Evolutionary conservation across 2,329 filamentous ascomycete genomes (phyloP), one percentile per base, ranked within the genome.

Genomic region (Fusarium begoniae): DNA sequence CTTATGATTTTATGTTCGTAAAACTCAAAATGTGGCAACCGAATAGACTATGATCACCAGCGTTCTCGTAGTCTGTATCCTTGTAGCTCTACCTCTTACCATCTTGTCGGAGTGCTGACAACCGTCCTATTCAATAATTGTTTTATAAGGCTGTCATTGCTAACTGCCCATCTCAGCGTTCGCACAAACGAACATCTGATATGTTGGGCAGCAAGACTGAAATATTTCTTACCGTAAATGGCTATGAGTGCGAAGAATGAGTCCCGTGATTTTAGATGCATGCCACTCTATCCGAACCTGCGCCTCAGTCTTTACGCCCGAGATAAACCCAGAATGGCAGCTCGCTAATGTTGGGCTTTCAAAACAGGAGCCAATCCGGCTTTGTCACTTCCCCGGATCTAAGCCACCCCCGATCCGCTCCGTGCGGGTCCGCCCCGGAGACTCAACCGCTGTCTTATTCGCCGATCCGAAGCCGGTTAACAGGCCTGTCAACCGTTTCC

Each of bases 371-470:
- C 66, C 53, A 53, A 67, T 60, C 47, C 37, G 22, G 14, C 24
- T 26, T 32, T 54, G 17, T 61, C 37, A 35, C 24, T 54, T 45
- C 63, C 59, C 74, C 65, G 61, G 75, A 76, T 66, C 75, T 69
- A 69, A 78, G 76, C 76, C 76, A 77, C 75, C 73, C 38, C 64
- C 70, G 68, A 53, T 64, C 60, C 58, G 72, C 62, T 57, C 75
- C 63, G 74, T 56, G 53, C 35, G 68, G 70, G 58, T 55, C 72
- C 66, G 40, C 61, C 24, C 41, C 41, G 66, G 74, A 60, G 37
- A 44, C 43, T 55, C 63, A 45, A 40, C 45, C 38, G 43, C 59
- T 54, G 57, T 62, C 66, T 72, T 61, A 71, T 77, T 77, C 74
- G 70, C 72, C 64, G 61, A 54, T 26, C 47, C 57, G 66, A 68